These are phyloP conservation scores for Ambrosia hybrid DNA, from an alignment of 140 eudicot species.

Conservation along the genomic window DNA sequence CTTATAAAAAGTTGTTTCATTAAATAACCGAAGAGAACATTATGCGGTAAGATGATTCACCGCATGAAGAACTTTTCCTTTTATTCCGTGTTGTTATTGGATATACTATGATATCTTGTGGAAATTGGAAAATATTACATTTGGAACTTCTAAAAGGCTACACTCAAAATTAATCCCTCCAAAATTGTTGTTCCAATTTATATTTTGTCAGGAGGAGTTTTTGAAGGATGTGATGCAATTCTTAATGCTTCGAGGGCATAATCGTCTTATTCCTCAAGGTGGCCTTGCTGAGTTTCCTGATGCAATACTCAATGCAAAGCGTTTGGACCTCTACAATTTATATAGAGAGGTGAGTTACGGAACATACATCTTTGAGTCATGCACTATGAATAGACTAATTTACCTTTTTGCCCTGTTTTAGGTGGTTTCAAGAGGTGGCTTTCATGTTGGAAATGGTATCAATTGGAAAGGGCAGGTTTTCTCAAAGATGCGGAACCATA, in stretches of 20 bases:
- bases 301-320: conserved; percentile 95
- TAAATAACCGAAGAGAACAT: background rate
- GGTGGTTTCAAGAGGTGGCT: conserved; percentile 99
- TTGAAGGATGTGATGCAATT: conserved; percentile 96
- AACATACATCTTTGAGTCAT: background rate
- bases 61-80: background rate
- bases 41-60: background rate
- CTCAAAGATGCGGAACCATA: conserved; percentile 98
- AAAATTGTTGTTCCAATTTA: too few relatives aligned
- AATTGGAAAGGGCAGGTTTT: conserved; percentile 99
- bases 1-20: background rate
- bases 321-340: conserved; percentile 87
- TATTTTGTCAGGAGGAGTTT: conserved; percentile 95
- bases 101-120: background rate
- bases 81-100: background rate
- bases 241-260: conserved; percentile 91
- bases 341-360: conserved; percentile 76
- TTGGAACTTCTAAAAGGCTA: background rate
- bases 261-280: conserved; percentile 98
- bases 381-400: background rate
- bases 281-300: conserved; percentile 99
- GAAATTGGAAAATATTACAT: background rate
- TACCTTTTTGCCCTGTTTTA: conserved; percentile 30
- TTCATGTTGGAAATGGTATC: conserved; percentile 98
- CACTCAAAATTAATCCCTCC: background rate